phyloP scores from a whole-genome alignment of 2,329 filamentous ascomycete genomes.

The Ceratocystis lukuohia region DNA sequence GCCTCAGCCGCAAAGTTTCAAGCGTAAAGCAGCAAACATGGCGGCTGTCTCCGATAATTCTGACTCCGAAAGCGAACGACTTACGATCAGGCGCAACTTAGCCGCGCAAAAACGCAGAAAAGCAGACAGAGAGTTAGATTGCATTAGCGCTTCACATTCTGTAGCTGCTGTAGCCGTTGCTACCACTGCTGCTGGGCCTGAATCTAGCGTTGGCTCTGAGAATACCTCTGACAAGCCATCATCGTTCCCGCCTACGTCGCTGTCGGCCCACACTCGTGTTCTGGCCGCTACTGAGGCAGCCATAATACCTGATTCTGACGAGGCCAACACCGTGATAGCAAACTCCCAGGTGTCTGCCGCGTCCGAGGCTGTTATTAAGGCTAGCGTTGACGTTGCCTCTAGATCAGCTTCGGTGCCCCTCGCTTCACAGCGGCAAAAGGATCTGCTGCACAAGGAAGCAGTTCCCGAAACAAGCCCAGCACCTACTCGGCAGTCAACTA shows the following conservation, averaged over 20 bases:
- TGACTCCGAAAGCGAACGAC: neutral
- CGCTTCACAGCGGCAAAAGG: neutral
- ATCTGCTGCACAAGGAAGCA: slow-evolving; percentile 5
- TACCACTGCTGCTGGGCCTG: too few relatives aligned
- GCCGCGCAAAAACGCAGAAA: slow-evolving; percentile 12
- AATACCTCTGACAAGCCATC: neutral
- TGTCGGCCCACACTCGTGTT: neutral
- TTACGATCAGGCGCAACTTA: neutral
- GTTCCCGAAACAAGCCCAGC: slow-evolving; percentile 17
- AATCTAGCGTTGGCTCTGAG: neutral
- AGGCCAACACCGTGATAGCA: slow-evolving; percentile 8
- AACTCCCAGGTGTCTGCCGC: slow-evolving; percentile 13
- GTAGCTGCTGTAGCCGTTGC: neutral
- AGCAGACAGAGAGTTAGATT: slow-evolving; percentile 1
- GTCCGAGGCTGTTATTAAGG: slow-evolving; percentile 2
- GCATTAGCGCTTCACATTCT: neutral
- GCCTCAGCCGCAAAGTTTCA: neutral
- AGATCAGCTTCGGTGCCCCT: neutral
- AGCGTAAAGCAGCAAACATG: slow-evolving; percentile 3
- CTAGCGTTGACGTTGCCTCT: slow-evolving; percentile 3
- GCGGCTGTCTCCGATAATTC: neutral
- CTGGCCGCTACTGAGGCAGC: neutral
- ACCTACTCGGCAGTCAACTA: slow-evolving; percentile 7
- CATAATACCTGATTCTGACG: slow-evolving; percentile 9
- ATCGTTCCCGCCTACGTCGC: neutral